Conservation (phyloP, 805 yeast species). For the Yarrowia osloensis region DNA sequence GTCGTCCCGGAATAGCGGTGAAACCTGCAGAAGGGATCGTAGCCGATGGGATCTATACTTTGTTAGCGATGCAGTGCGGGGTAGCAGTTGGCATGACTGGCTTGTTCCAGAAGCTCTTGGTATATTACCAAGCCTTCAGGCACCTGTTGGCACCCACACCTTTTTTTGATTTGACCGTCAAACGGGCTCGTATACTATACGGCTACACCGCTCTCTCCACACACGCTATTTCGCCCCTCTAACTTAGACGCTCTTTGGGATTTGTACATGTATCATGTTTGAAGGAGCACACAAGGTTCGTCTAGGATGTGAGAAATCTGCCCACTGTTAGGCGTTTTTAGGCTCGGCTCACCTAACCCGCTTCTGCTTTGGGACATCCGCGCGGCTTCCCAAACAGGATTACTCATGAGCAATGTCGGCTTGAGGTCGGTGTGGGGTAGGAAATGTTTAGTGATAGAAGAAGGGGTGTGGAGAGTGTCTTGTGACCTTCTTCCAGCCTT, state of each 20-base stretch:
- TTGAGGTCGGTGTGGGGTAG: conserved; percentile 1
- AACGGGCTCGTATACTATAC: conserved; percentile 2
- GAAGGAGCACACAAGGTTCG: neutral
- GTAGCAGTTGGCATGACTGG: neutral
- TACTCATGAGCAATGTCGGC: conserved; percentile 8
- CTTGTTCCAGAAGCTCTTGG: neutral
- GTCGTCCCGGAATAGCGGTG: conserved; percentile 10
- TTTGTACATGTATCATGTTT: conserved; percentile 5
- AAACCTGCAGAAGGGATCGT: conserved; percentile 26
- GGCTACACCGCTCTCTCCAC: conserved; percentile 14
- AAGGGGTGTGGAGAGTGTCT: neutral
- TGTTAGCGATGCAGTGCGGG: conserved; percentile 13
- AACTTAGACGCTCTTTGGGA: conserved; percentile 4
- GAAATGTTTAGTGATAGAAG: neutral
- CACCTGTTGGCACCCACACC: neutral
- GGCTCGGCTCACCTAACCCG: neutral
- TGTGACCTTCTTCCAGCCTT: no score
- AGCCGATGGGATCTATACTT: conserved; percentile 9
- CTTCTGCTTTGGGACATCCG: neutral
- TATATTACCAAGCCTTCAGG: neutral
- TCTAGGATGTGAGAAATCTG: neutral
- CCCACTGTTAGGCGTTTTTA: neutral
- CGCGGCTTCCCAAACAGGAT: conserved; percentile 5
- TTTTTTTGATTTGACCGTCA: neutral
- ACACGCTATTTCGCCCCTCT: conserved; percentile 7